Percentiles rank a stretch among this genome's conserved stretches.
Conservation (phyloP, 371 early-diverging fungal genomes). For the Sporodiniella umbellata region DNA sequence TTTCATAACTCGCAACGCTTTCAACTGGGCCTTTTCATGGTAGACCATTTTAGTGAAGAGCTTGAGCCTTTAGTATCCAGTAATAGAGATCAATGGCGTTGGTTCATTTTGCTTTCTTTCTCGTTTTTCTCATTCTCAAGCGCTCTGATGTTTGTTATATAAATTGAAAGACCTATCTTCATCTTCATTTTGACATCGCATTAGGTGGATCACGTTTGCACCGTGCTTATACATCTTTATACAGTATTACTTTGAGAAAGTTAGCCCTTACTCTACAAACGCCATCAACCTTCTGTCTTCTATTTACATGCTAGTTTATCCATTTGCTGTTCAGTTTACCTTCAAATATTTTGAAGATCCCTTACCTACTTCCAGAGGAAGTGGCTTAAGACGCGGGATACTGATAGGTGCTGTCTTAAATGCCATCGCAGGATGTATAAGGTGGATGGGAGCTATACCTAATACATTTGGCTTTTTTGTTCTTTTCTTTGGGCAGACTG, state of each 20-base stretch:
- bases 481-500: conserved; percentile 43
- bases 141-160: conserved; percentile 29
- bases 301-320: conserved; percentile 50
- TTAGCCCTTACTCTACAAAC: conserved; percentile 25
- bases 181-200: background rate
- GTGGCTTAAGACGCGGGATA: conserved; percentile 42
- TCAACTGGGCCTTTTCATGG: conserved; percentile 1
- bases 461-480: conserved; percentile 27
- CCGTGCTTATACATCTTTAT: conserved; percentile 51
- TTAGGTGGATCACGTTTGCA: conserved; percentile 55
- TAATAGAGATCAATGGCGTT: conserved; percentile 24
- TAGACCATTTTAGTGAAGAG: conserved; percentile 1
- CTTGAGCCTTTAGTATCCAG: conserved; percentile 7
- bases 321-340: conserved; percentile 42
- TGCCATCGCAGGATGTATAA: conserved; percentile 30
- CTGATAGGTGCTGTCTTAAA: conserved; percentile 47
- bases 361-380: conserved; percentile 7
- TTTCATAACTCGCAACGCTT: too few species aligned
- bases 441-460: conserved; percentile 44
- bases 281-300: conserved; percentile 47
- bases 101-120: conserved; percentile 41
- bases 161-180: background rate
- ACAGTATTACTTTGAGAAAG: conserved; percentile 36
- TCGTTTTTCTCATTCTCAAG: conserved; percentile 43
- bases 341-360: conserved; percentile 44